These are phyloP conservation scores for Auricularia sp. DNA, from an alignment of 768 basidiomycete species.

Conservation along the genomic window DNA sequence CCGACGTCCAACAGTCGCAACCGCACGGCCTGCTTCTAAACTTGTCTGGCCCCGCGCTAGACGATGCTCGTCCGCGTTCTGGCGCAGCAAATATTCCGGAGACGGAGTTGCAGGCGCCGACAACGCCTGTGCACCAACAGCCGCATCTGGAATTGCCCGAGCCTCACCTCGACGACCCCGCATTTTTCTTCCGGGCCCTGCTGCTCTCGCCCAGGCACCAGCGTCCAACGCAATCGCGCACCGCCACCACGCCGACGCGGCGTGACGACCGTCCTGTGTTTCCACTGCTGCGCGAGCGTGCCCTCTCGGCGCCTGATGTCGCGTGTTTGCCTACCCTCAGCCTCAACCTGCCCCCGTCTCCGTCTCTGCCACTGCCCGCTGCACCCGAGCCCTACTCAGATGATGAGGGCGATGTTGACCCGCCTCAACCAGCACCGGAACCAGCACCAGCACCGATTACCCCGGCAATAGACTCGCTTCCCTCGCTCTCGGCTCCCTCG, in stretches of 20 bases:
- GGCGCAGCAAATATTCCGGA: too few relatives aligned
- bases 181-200: not conserved
- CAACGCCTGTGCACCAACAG: too few relatives aligned
- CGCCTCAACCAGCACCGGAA: not conserved
- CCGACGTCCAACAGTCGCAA: not conserved
- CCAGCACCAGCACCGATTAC: not conserved
- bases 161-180: not conserved
- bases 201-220: not conserved
- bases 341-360: not conserved
- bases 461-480: not conserved
- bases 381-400: not conserved
- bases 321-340: not conserved
- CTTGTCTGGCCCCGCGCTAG: not conserved
- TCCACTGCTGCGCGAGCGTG: not conserved
- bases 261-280: not conserved
- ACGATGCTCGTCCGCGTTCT: too few relatives aligned
- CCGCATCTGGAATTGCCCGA: not conserved
- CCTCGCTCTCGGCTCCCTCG: not conserved
- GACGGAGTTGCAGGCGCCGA: too few relatives aligned
- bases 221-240: not conserved
- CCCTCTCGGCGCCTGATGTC: not conserved
- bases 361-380: not conserved
- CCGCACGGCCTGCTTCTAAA: not conserved
- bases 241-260: not conserved
- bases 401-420: not conserved